Conservation (phyloP, 2,329 filamentous ascomycete genomes). For the Cadophora malorum region DNA sequence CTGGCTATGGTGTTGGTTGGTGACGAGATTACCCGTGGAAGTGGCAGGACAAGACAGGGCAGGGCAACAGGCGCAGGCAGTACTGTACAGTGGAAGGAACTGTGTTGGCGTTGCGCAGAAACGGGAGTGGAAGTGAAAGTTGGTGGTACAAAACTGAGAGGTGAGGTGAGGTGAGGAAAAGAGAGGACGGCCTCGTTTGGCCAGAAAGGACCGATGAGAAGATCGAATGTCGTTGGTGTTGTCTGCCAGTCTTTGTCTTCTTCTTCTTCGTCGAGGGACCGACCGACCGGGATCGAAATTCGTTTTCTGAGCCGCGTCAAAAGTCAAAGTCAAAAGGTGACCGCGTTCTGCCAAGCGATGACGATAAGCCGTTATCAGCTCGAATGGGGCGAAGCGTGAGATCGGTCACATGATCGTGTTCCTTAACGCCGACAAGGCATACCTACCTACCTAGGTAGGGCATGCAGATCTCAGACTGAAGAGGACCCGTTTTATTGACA, state of each 20-base stretch:
- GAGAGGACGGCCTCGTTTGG: background rate
- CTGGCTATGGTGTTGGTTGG: constrained; percentile 3
- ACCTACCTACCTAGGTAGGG: no score
- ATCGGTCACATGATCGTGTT: background rate
- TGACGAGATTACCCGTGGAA: background rate
- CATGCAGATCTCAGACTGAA: no score
- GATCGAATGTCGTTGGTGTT: background rate
- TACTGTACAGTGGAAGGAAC: background rate
- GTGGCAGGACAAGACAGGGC: background rate
- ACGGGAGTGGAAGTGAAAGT: background rate
- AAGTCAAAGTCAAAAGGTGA: background rate
- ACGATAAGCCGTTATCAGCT: background rate
- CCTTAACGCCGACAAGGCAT: no score
- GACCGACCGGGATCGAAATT: background rate
- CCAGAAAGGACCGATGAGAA: background rate
- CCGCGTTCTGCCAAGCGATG: background rate
- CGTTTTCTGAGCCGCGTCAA: background rate
- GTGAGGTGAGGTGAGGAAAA: background rate
- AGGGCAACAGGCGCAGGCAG: background rate
- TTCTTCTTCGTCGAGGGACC: background rate
- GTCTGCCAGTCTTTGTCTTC: background rate
- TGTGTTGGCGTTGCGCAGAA: constrained; percentile 14
- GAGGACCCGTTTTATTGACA: no score
- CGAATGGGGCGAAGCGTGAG: background rate
- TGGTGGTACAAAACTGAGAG: constrained; percentile 3